Evolutionary conservation across 2,329 filamentous ascomycete species (phyloP), one percentile per base, ranked within the genome.

Genomic region (Allantophomopsis cytisporea): DNA sequence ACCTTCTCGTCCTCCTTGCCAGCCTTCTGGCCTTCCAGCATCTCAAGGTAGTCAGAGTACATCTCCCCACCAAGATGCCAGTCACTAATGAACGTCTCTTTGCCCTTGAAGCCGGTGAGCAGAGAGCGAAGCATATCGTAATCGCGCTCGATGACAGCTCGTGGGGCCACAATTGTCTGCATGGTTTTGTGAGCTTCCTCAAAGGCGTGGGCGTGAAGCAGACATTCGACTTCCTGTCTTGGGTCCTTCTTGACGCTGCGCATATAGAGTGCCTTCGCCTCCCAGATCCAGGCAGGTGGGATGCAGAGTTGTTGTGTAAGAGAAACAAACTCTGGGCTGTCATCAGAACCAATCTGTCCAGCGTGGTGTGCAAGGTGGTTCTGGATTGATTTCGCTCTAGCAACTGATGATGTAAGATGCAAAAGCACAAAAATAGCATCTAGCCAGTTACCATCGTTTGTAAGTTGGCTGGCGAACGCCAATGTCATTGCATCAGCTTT

Each of bases 121-220:
- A 95, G 66, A 23, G 70, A 64, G 32, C 74, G 71, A 1, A 96
- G 65, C 2, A 69, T 70, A 15, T 72, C 69, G 51, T 85, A 89
- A 55, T 95, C 81, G 34, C 81, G 78, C 53, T 85, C 82, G 44
- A 98, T 82, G 45, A 98, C 73, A 10, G 85, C 76, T 20, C 71
- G 68, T 0, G 91, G 91, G 0, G 84, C 91, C 21, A 96, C 87
- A 47, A 81, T 72, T 45, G 76, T 75, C 43, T 82, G 74, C 39
- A 98, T 80, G 1, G 89, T 84, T 20, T 77, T 73, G 60, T 96
- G 91, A 0, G 91, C 91, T 55, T 91, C 84, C 21, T 76, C 68
- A 59, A 78, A 83, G 33, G 83, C 77, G 31, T 73, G 71, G 2
- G 87, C 89, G 37, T 77, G 76, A 43, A 96, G 71, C 11, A 98